phyloP scores from a whole-genome alignment of 345 rosid genomes.

The Linum usitatissimum region DNA sequence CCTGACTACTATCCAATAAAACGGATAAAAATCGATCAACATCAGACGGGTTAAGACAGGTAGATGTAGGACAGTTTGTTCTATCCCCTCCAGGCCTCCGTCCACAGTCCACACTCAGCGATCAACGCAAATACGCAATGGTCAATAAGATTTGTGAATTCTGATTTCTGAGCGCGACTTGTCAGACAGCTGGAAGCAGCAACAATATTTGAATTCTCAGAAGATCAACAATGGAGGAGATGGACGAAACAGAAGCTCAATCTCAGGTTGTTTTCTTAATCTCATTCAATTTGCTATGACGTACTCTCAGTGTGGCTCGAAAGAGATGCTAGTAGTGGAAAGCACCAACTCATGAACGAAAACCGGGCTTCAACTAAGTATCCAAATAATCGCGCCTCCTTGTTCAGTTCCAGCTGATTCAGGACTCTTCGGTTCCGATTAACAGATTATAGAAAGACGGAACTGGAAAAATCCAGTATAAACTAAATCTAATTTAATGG shows the following conservation, averaged over 20 bases:
- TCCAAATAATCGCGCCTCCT: neutral
- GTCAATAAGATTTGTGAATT: neutral
- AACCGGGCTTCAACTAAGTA: neutral
- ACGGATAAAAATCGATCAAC: no score
- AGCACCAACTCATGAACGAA: neutral
- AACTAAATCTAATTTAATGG: neutral
- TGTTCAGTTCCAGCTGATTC: neutral
- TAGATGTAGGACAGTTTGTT: no score
- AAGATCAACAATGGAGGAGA: slow-evolving; percentile 39
- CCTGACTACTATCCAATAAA: no score
- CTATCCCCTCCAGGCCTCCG: no score
- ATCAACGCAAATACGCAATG: neutral
- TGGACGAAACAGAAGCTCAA: slow-evolving; percentile 52
- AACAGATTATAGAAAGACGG: no score
- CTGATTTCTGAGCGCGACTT: neutral
- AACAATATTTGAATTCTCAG: neutral
- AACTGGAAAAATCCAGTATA: neutral
- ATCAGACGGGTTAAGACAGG: no score
- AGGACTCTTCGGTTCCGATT: neutral
- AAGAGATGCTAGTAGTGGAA: no score
- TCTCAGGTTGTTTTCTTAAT: slow-evolving; percentile 38
- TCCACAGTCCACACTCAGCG: no score
- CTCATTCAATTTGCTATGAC: neutral
- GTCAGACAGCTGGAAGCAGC: neutral
- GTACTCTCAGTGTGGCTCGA: neutral